Evolutionary conservation across 2,329 filamentous ascomycete genomes (phyloP).

Genomic region (Sporothrix variecibatus): DNA sequence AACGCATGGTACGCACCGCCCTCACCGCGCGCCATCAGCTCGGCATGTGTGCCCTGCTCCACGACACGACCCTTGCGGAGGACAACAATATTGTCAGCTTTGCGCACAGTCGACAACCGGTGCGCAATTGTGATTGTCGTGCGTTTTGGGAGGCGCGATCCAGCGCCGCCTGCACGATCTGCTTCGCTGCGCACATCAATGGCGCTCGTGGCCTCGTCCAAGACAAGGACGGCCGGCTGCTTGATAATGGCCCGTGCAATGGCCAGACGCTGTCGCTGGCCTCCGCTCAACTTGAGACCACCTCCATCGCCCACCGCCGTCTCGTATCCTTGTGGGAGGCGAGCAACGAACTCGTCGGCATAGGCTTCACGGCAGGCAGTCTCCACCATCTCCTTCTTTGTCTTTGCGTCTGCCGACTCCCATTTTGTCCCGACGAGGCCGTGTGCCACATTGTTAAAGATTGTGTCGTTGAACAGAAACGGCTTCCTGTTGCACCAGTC

Average conservation of each 20-base stretch:
- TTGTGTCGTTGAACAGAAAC: slow-evolving; percentile 48
- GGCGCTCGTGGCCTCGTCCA: slow-evolving; percentile 39
- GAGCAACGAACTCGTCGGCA: slow-evolving; percentile 68
- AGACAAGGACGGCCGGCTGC: slow-evolving; percentile 36
- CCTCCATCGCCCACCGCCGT: slow-evolving; percentile 78
- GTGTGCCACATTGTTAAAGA: slow-evolving; percentile 57
- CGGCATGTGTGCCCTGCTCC: slow-evolving; percentile 75
- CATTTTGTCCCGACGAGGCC: slow-evolving; percentile 49
- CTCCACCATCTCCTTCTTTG: slow-evolving; percentile 57
- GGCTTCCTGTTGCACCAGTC: slow-evolving; percentile 46
- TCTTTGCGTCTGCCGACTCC: slow-evolving; percentile 43
- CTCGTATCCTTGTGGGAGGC: slow-evolving; percentile 67
- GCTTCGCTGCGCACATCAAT: slow-evolving; percentile 55
- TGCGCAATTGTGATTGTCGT: slow-evolving; percentile 50
- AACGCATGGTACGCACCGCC: slow-evolving; percentile 67
- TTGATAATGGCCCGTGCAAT: slow-evolving; percentile 43
- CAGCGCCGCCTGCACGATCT: slow-evolving; percentile 37
- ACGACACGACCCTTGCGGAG: slow-evolving; percentile 69
- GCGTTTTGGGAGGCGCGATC: slow-evolving; percentile 35
- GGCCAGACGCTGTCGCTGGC: slow-evolving; percentile 80
- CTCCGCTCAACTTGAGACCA: slow-evolving; percentile 72
- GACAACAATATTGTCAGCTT: slow-evolving; percentile 78
- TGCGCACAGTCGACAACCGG: slow-evolving; percentile 65
- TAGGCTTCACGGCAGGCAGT: slow-evolving; percentile 68
- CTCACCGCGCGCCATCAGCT: slow-evolving; percentile 61